A percentile compares a stretch with the other conserved stretches of the same genome.
phyloP scores from a whole-genome alignment of 2,329 filamentous ascomycete genomes.

The Phyllachora maydis region DNA sequence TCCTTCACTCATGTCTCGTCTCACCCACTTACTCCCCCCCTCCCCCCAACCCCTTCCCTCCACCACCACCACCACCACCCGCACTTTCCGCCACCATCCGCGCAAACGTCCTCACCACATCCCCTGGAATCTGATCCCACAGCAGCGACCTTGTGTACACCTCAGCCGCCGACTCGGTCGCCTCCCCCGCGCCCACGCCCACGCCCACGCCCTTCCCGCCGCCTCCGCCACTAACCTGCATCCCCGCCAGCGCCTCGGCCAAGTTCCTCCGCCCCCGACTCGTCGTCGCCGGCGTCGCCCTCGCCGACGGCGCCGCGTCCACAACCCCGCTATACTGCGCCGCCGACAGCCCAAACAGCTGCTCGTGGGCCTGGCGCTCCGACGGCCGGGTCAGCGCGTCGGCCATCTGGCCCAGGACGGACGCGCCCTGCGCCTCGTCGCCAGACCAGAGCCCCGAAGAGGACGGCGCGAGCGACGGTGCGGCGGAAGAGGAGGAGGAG shows the following conservation, averaged over 20 bases:
- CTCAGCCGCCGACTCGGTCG: conserved; percentile 63
- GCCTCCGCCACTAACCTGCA: conserved; percentile 50
- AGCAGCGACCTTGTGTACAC: conserved; percentile 84
- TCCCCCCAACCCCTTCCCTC: not conserved
- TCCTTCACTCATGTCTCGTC: not conserved
- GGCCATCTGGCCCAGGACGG: conserved; percentile 44
- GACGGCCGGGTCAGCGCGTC: conserved; percentile 53
- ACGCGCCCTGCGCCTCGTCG: too few relatives aligned
- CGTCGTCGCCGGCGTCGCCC: conserved; percentile 24
- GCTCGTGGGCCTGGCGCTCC: conserved; percentile 71
- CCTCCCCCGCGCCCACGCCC: too few relatives aligned
- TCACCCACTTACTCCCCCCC: not conserved
- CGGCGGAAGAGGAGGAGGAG: too few relatives aligned
- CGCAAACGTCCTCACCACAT: conserved; percentile 83
- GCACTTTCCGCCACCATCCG: conserved; percentile 63
- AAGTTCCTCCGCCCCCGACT: conserved; percentile 53
- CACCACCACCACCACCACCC: not conserved
- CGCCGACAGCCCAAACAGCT: conserved; percentile 69
- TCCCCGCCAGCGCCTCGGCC: conserved; percentile 58
- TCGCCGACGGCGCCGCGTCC: conserved; percentile 50
- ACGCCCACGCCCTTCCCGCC: too few relatives aligned
- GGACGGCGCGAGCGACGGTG: too few relatives aligned
- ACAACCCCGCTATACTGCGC: conserved; percentile 78
- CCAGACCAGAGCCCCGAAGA: too few relatives aligned
- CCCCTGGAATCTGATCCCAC: conserved; percentile 82